phyloP scores from a whole-genome alignment of 129 eudicot genomes.

The Flaveria trinervia region DNA sequence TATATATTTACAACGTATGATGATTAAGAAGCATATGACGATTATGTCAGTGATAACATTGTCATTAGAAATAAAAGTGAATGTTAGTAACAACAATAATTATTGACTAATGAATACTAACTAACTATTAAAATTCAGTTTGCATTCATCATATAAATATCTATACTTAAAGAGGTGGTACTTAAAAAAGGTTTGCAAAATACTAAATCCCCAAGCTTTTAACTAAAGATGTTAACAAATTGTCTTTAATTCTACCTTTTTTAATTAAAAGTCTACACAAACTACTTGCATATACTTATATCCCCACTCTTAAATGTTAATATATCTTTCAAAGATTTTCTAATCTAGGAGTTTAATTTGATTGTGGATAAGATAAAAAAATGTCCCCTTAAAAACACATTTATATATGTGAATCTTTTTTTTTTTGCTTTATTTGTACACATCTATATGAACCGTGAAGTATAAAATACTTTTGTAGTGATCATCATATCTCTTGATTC shows the following conservation, averaged over 20 bases:
- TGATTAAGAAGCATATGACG: too few species aligned
- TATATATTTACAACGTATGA: too few species aligned
- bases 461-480: neutral
- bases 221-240: neutral
- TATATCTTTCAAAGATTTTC: too few species aligned
- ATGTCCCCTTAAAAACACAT: neutral
- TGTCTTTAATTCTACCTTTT: neutral
- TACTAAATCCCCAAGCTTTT: neutral
- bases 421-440: constrained; percentile 13
- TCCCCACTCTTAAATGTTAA: too few species aligned
- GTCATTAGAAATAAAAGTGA: too few species aligned
- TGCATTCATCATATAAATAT: too few species aligned
- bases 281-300: neutral
- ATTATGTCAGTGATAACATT: too few species aligned
- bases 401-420: neutral
- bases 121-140: too few species aligned
- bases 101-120: too few species aligned
- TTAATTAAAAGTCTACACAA: neutral
- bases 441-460: constrained; percentile 7
- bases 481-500: neutral
- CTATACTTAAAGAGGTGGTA: too few species aligned
- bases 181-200: neutral
- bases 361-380: neutral
- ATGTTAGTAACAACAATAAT: too few species aligned
- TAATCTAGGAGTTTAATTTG: too few species aligned